Evolutionary conservation across 1,139 yeast genomes (phyloP).

Genomic region (Debaryomyces coudertii): DNA sequence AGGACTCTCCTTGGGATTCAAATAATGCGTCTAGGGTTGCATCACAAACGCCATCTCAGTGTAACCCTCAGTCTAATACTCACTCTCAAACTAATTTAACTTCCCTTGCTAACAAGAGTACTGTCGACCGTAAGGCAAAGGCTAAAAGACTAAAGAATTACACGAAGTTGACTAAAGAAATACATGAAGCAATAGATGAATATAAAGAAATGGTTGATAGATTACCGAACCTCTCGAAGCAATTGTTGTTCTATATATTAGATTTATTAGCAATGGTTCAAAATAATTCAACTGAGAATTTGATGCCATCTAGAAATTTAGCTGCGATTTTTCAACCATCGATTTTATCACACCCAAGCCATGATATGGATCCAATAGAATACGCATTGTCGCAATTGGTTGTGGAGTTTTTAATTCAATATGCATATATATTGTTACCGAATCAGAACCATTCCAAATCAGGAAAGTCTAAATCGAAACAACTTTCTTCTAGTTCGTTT

Average conservation of each 20-base stretch:
- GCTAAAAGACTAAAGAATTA: conserved; percentile 38
- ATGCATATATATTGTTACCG: conserved; percentile 77
- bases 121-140: conserved; percentile 6
- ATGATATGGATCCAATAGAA: conserved; percentile 90
- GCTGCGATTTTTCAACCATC: conserved; percentile 98
- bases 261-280: conserved; percentile 88
- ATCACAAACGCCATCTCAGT: not conserved
- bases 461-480: conserved; percentile 5
- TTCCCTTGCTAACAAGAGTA: not conserved
- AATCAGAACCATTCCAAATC: conserved; percentile 23
- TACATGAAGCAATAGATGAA: conserved; percentile 68
- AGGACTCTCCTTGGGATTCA: not conserved
- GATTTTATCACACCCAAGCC: conserved; percentile 86
- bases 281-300: conserved; percentile 71
- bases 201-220: conserved; percentile 69
- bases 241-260: conserved; percentile 81
- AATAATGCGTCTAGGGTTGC: not conserved
- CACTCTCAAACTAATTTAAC: conserved; percentile 4
- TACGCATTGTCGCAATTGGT: conserved; percentile 86
- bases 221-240: conserved; percentile 73
- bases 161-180: conserved; percentile 56
- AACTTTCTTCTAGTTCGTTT: conserved; percentile 1
- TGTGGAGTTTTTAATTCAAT: conserved; percentile 85
- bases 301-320: conserved; percentile 90
- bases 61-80: conserved; percentile 1